These are phyloP conservation scores for Falciphora oryzae DNA, from an alignment of 2,329 filamentous ascomycete genomes.

Conservation along the genomic window DNA sequence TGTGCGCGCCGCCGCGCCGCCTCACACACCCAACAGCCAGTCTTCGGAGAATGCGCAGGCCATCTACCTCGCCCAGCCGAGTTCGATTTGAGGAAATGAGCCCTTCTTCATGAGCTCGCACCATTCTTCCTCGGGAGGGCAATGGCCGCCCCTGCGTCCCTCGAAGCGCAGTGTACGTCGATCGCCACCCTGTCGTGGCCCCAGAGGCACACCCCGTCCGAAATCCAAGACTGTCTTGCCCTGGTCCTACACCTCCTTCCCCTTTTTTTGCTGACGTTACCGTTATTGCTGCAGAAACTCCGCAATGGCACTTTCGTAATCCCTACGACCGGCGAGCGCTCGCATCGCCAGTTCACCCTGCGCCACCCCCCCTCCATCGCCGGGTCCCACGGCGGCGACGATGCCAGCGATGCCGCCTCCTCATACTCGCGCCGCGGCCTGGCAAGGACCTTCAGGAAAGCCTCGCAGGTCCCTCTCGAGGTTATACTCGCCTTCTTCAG, in stretches of 20 bases:
- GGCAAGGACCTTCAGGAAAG: conserved; percentile 28
- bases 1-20: too few species aligned
- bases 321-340: conserved; percentile 77
- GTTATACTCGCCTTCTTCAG: conserved; percentile 37
- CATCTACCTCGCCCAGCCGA: neutral
- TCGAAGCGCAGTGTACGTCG: conserved; percentile 40
- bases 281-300: conserved; percentile 50
- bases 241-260: neutral
- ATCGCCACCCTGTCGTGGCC: neutral
- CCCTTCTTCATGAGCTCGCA: conserved; percentile 27
- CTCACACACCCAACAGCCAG: neutral
- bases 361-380: conserved; percentile 41
- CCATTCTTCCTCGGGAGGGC: conserved; percentile 18
- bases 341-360: conserved; percentile 73
- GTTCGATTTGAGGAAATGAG: neutral
- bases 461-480: conserved; percentile 32
- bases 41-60: neutral
- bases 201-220: too few species aligned
- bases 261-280: conserved; percentile 5
- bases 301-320: conserved; percentile 84
- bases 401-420: conserved; percentile 25
- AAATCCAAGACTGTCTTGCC: neutral
- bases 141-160: conserved; percentile 37
- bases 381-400: conserved; percentile 27
- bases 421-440: conserved; percentile 29